Conservation (phyloP, 495 filamentous ascomycete genomes). For the Penicillium goetzii region DNA sequence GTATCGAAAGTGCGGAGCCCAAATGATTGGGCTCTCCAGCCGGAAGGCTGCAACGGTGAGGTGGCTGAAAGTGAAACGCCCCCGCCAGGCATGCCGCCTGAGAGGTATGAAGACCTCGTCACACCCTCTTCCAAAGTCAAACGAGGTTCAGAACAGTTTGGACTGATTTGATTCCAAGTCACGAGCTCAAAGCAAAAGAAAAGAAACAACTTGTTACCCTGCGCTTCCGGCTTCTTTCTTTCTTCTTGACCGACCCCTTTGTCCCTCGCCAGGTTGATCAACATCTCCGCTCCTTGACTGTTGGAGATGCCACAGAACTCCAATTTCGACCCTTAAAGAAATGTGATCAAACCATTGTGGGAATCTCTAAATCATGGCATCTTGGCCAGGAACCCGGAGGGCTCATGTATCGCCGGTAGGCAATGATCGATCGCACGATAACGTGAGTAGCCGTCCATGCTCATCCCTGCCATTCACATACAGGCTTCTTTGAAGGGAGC, state of each 20-base stretch:
- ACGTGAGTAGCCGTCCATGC: background rate
- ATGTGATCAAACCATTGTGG: constrained; percentile 8
- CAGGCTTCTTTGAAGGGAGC: constrained; percentile 12
- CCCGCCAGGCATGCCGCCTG: background rate
- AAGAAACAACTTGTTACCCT: background rate
- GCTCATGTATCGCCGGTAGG: constrained; percentile 11
- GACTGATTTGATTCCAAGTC: background rate
- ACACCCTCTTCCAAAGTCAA: background rate
- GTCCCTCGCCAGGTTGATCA: constrained; percentile 3
- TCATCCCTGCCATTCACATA: background rate
- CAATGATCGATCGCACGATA: background rate
- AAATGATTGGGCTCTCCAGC: background rate
- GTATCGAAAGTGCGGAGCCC: background rate
- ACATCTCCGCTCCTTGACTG: background rate
- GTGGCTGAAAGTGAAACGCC: constrained; percentile 2
- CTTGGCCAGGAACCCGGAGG: constrained; percentile 14
- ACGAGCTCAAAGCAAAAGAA: background rate
- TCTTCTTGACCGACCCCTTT: background rate
- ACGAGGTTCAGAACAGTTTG: background rate
- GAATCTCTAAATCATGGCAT: constrained; percentile 15
- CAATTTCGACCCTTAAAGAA: background rate
- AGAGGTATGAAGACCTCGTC: background rate
- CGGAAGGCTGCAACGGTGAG: background rate
- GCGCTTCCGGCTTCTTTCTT: background rate
- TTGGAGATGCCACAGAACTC: background rate